A percentile compares a stretch with the other conserved stretches of the same genome.
These are phyloP conservation scores for Austropuccinia psidii DNA, from an alignment of 1,284 basidiomycete species.

Conservation along the genomic window DNA sequence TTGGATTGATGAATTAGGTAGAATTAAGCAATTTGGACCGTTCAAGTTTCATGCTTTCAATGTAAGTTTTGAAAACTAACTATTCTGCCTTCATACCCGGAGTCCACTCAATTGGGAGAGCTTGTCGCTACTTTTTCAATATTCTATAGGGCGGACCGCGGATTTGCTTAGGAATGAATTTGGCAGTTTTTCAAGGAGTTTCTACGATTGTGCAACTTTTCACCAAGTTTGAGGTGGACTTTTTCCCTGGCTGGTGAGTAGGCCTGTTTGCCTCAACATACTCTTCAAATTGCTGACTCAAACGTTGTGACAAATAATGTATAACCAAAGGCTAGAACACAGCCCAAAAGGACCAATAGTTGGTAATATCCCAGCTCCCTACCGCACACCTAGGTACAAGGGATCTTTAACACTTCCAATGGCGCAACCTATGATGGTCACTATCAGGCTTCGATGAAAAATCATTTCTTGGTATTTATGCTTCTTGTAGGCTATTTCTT, in stretches of 20 bases:
- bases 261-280: no score
- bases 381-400: not conserved
- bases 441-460: no score
- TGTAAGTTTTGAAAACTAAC: no score
- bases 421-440: not conserved
- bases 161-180: constrained; percentile 29
- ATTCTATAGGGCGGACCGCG: constrained; percentile 35
- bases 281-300: no score
- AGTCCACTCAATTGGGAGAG: no score
- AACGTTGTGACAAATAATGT: no score
- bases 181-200: constrained; percentile 6
- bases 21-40: constrained; percentile 37
- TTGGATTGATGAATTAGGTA: constrained; percentile 40
- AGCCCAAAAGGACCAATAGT: not conserved
- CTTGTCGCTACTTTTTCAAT: no score
- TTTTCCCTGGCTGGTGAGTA: constrained; percentile 27
- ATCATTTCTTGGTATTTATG: no score
- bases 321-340: not conserved
- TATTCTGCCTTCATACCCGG: no score
- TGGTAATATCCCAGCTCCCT: not conserved
- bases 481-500: no score
- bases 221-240: constrained; percentile 20
- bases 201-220: constrained; percentile 17
- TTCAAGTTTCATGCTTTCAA: constrained; percentile 42
- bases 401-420: not conserved